Evolutionary conservation across 225 moss, liverwort and hornwort genomes (phyloP).

Genomic region (Asterella californica): DNA sequence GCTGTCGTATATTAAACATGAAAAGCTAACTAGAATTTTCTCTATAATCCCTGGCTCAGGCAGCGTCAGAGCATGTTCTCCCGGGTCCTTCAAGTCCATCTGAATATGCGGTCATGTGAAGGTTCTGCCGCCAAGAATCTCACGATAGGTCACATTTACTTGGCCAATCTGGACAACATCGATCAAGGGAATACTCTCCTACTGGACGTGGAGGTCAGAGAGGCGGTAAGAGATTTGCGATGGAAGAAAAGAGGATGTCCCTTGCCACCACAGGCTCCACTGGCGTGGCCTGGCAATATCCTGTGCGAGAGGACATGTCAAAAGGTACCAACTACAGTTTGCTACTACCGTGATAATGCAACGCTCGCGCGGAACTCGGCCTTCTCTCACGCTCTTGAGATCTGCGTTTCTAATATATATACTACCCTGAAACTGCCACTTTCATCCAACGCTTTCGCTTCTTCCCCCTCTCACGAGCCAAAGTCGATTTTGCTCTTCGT

Average conservation of each 20-base stretch:
- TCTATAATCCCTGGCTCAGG: no score
- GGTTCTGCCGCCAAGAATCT: no score
- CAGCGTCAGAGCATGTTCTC: no score
- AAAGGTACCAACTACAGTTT: neutral
- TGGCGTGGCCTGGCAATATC: neutral
- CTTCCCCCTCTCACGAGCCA: conserved; percentile 13
- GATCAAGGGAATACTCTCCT: no score
- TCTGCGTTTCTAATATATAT: neutral
- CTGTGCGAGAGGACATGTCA: neutral
- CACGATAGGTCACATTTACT: no score
- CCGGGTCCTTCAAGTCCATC: no score
- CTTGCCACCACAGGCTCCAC: neutral
- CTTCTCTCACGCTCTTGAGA: neutral
- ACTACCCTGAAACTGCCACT: neutral
- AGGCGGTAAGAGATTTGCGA: no score
- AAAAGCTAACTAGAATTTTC: no score
- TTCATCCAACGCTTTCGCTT: neutral
- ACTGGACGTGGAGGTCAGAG: no score
- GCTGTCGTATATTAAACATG: no score
- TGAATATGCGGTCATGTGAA: no score
- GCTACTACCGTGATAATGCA: neutral
- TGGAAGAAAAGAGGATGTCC: neutral
- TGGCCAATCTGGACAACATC: no score
- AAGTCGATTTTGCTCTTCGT: conserved; percentile 7
- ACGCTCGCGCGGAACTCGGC: neutral